phyloP scores from a whole-genome alignment of 345 rosid genomes.

The Pistacia vera region DNA sequence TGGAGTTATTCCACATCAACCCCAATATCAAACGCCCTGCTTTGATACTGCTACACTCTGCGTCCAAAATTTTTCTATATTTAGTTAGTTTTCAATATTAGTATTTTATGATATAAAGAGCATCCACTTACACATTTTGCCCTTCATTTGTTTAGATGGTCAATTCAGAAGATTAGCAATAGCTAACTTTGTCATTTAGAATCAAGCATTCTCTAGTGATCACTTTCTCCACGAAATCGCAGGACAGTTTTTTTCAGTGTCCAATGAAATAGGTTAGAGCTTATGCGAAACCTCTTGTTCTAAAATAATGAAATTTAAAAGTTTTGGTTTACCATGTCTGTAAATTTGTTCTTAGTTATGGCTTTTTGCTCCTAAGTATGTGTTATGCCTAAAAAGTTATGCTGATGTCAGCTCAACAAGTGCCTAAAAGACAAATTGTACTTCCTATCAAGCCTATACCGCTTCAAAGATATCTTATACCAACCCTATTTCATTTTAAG shows the following conservation, averaged over 20 bases:
- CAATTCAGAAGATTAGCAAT: conserved; percentile 14
- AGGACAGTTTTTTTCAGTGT: conserved; percentile 3
- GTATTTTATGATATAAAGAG: background rate
- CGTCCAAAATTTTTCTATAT: conserved; percentile 31
- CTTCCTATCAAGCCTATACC: too few relatives aligned
- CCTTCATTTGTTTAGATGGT: conserved; percentile 8
- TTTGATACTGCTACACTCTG: conserved; percentile 38
- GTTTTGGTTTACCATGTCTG: background rate
- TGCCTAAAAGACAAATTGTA: too few relatives aligned
- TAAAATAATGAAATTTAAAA: conserved; percentile 2
- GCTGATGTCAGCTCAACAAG: too few relatives aligned
- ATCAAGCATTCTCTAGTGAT: background rate
- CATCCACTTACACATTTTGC: background rate
- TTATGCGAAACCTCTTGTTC: background rate
- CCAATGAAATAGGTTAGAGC: conserved; percentile 16
- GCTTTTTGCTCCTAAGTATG: conserved; percentile 17
- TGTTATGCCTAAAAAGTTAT: too few relatives aligned
- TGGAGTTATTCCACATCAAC: conserved; percentile 35
- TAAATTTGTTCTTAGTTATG: conserved; percentile 20
- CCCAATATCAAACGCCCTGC: conserved; percentile 41
- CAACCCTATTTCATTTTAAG: too few relatives aligned
- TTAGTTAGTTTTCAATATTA: conserved; percentile 22
- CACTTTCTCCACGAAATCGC: background rate
- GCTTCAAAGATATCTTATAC: too few relatives aligned
- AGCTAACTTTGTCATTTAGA: background rate